These are phyloP conservation scores for Yamadazyma songkhlaensis DNA, from an alignment of 1,139 yeast genomes.

Conservation along the genomic window DNA sequence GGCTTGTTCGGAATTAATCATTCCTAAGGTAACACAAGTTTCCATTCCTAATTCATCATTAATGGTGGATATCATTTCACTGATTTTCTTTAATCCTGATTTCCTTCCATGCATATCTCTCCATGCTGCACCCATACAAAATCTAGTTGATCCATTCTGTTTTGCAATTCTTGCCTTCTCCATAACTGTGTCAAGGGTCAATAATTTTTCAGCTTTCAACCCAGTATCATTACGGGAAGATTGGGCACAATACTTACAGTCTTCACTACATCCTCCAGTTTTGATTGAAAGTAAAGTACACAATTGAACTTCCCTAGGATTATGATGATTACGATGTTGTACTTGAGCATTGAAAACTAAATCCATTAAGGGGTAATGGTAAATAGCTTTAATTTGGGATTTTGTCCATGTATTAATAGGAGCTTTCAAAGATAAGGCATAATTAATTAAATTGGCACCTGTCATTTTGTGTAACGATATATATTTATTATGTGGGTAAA, in stretches of 20 bases:
- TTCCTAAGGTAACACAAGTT: conserved; percentile 78
- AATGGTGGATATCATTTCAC: conserved; percentile 63
- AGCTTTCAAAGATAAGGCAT: conserved; percentile 7
- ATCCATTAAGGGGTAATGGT: conserved; percentile 64
- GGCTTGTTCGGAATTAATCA: conserved; percentile 67
- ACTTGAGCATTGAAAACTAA: conserved; percentile 59
- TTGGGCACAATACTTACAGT: conserved; percentile 80
- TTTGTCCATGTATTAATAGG: conserved; percentile 60
- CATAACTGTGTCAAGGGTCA: conserved; percentile 59
- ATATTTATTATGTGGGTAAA: not conserved
- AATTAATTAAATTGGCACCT: conserved; percentile 3
- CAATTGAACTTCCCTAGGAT: conserved; percentile 68
- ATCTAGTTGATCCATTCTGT: conserved; percentile 69
- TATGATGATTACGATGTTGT: conserved; percentile 65
- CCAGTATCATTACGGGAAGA: conserved; percentile 69
- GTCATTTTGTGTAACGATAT: not conserved
- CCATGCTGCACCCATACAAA: conserved; percentile 90
- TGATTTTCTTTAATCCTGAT: conserved; percentile 59
- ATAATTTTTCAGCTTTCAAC: conserved; percentile 62
- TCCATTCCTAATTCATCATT: conserved; percentile 60
- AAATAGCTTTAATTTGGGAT: conserved; percentile 56
- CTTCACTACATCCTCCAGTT: conserved; percentile 81
- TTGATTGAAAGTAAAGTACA: conserved; percentile 75
- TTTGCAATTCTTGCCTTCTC: conserved; percentile 65
- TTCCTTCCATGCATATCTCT: conserved; percentile 80